Conservation (phyloP, 1,284 basidiomycete genomes). For the Microbotryum violaceum region DNA sequence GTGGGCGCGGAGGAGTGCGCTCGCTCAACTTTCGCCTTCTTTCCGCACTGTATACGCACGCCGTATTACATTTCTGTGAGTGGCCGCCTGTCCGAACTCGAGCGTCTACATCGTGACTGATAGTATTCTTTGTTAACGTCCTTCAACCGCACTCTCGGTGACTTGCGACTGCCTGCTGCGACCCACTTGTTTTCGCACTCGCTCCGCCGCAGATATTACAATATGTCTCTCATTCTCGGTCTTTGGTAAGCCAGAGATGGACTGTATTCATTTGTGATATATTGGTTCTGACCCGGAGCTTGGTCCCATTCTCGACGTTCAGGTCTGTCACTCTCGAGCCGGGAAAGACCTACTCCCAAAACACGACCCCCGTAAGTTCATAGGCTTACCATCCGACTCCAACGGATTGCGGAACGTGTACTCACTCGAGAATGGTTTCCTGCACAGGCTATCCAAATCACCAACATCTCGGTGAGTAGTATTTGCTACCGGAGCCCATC, state of each 20-base stretch:
- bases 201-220: neutral
- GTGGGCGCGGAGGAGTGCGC: too few species aligned
- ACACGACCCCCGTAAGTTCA: constrained; percentile 14
- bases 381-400: neutral
- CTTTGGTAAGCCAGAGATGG: constrained; percentile 23
- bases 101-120: too few species aligned
- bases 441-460: constrained; percentile 26
- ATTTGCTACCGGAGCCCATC: neutral
- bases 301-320: neutral
- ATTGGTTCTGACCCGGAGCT: too few species aligned
- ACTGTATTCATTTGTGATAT: too few species aligned
- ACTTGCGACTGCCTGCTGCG: too few species aligned
- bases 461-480: constrained; percentile 29
- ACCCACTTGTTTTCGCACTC: too few species aligned
- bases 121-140: too few species aligned
- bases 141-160: too few species aligned
- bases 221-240: constrained; percentile 28
- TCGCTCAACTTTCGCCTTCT: too few species aligned
- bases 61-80: too few species aligned
- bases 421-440: neutral
- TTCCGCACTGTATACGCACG: too few species aligned
- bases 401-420: neutral
- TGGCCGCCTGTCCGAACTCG: too few species aligned
- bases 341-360: constrained; percentile 28
- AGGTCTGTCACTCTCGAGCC: constrained; percentile 33